Conservation (phyloP, 2,329 filamentous ascomycete genomes). For the Phaeosphaeriaceae sp. region DNA sequence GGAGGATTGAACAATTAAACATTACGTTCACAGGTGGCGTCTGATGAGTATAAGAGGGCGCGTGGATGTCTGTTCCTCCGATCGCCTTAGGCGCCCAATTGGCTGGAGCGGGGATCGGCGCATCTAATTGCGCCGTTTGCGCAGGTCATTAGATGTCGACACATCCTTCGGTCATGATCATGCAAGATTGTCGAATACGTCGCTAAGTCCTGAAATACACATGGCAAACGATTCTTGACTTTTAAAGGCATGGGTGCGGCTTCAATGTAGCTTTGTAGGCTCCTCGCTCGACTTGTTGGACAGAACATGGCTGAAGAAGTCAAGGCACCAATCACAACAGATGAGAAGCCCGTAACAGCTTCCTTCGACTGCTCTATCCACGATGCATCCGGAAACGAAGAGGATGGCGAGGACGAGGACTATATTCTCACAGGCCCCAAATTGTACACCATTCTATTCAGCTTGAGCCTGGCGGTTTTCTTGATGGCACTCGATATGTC, state of each 20-base stretch:
- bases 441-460: slow-evolving; percentile 26
- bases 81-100: neutral
- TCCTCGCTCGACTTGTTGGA: neutral
- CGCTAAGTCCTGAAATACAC: neutral
- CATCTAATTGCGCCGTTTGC: neutral
- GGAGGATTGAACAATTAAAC: neutral
- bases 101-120: neutral
- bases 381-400: slow-evolving; percentile 3
- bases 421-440: slow-evolving; percentile 25
- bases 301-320: neutral
- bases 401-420: slow-evolving; percentile 9
- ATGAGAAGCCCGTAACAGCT: slow-evolving; percentile 4
- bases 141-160: neutral
- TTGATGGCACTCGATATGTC: slow-evolving; percentile 30
- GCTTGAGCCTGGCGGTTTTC: slow-evolving; percentile 9
- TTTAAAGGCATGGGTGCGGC: neutral
- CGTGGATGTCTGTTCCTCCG: neutral
- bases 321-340: neutral
- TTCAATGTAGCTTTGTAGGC: neutral
- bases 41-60: neutral
- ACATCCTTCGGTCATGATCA: neutral
- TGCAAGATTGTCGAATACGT: neutral
- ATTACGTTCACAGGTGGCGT: neutral
- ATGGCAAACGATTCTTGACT: neutral
- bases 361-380: neutral